These are phyloP conservation scores for Chytriomyces sp. DNA, from an alignment of 192 early-diverging fungal genomes.

Conservation along the genomic window DNA sequence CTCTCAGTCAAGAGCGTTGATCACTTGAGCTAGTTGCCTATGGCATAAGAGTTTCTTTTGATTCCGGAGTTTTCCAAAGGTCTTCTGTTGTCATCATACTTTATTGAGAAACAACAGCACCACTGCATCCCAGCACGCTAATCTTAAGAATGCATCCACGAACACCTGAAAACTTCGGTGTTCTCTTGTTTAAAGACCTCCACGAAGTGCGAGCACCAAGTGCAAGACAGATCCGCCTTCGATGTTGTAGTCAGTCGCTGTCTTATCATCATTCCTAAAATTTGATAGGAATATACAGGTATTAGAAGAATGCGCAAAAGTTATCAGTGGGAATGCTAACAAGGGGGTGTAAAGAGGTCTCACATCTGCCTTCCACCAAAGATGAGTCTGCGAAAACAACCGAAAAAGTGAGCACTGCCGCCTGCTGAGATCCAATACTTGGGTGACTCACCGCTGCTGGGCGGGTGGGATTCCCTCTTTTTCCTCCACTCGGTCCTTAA, in stretches of 20 bases:
- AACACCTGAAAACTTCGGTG: too few species aligned
- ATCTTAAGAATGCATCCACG: too few species aligned
- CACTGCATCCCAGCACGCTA: too few species aligned
- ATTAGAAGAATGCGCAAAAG: neutral
- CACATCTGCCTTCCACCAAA: conserved; percentile 94
- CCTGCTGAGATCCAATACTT: neutral
- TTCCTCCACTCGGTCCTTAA: conserved; percentile 93
- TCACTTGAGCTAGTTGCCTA: too few species aligned
- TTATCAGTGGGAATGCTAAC: neutral
- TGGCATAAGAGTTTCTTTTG: too few species aligned
- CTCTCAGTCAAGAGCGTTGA: too few species aligned
- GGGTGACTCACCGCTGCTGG: conserved; percentile 74
- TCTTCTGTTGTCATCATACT: too few species aligned
- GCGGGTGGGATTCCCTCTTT: conserved; percentile 97
- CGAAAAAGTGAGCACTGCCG: neutral
- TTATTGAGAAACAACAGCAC: too few species aligned
- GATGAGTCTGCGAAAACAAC: conserved; percentile 63
- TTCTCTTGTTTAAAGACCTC: conserved; percentile 68
- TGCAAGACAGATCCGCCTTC: conserved; percentile 84
- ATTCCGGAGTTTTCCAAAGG: too few species aligned
- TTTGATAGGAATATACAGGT: conserved; percentile 2
- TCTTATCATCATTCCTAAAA: conserved; percentile 77
- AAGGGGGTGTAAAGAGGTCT: conserved; percentile 15
- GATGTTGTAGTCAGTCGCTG: conserved; percentile 68
- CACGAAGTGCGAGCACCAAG: conserved; percentile 93